Evolutionary conservation across 192 early-diverging fungal species (phyloP), one percentile per base, ranked within the genome.

Genomic region (Diversispora eburnea): DNA sequence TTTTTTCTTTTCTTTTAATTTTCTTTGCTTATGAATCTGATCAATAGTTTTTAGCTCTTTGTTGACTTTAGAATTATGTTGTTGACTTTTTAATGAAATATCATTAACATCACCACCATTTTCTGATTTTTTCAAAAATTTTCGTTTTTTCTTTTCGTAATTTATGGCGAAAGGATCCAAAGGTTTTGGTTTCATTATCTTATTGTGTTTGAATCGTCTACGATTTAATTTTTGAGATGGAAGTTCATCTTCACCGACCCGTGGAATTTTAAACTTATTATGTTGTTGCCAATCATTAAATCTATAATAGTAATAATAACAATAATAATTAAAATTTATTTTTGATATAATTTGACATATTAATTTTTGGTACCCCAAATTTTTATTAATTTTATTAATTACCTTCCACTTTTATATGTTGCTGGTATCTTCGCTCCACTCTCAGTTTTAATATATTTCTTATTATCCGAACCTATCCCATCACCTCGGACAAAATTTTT

Each of bases 281-380:
- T 93, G 92, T 69, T 96, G 91, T 76, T 93, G 88, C 97, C 97
- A 99, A 52, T 92, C 90, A 64, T 87, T 84, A 78, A 94, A 99
- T 55, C 90, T 89, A 66, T 25, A 42, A 20, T 17, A 25, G 22
- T 13, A 10, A 63, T 20, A n/a, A 47, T 64, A 2, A 51, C n/a
- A n/a, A n/a, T n/a, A n/a, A n/a, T n/a, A n/a, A n/a, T n/a, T 51
- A 51, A 54, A 4, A 17, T 10, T 17, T 10, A 9, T 4, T 54
- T 17, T 52, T 52, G 51, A n/a, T n/a, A n/a, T n/a, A n/a, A 10
- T 13, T 10, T 54, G n/a, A 54, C 12, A 63, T 15, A 5, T 62
- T 60, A 63, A 19, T 62, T 42, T 13, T 20, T 46, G 55, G 4
- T 9, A 47, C 5, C 60, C 17, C 19, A 79, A 52, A 8, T 76